Conservation (phyloP, 148 eudicot species). For the Dysphania ambrosioides region DNA sequence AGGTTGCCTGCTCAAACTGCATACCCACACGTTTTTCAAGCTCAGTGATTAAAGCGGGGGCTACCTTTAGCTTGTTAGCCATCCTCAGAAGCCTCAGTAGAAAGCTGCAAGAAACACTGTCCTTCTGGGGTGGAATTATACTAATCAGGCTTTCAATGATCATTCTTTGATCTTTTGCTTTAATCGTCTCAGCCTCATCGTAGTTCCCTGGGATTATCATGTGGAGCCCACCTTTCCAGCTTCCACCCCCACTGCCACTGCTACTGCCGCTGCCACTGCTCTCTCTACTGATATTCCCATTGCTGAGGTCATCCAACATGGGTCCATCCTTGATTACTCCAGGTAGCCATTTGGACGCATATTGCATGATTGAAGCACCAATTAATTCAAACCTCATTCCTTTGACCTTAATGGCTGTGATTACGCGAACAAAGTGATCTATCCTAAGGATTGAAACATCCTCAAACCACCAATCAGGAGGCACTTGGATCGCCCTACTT, state of each 20-base stretch:
- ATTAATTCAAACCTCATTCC: conserved; percentile 86
- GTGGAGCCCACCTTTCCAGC: conserved; percentile 81
- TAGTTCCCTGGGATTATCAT: conserved; percentile 53
- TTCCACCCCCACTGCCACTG: conserved; percentile 32
- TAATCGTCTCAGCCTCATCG: conserved; percentile 44
- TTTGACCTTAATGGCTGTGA: conserved; percentile 92
- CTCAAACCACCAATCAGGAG: conserved; percentile 98
- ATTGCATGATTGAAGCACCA: conserved; percentile 78
- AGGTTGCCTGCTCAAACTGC: conserved; percentile 89
- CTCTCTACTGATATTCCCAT: conserved; percentile 26
- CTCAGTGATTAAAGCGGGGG: conserved; percentile 90
- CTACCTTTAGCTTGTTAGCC: conserved; percentile 87
- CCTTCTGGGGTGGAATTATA: conserved; percentile 85
- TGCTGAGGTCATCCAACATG: conserved; percentile 36
- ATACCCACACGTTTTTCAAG: conserved; percentile 94
- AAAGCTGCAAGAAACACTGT: conserved; percentile 81
- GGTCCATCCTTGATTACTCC: conserved; percentile 58
- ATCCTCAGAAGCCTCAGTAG: conserved; percentile 69
- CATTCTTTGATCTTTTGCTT: conserved; percentile 77
- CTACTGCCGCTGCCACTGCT: conserved; percentile 26
- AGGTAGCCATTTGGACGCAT: conserved; percentile 82
- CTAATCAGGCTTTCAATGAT: conserved; percentile 90
- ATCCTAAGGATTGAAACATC: conserved; percentile 82
- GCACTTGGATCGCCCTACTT: conserved; percentile 50
- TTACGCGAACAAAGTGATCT: conserved; percentile 93